Evolutionary conservation across 306 rosid genomes (phyloP).

Genomic region (Cucumis hystrix): DNA sequence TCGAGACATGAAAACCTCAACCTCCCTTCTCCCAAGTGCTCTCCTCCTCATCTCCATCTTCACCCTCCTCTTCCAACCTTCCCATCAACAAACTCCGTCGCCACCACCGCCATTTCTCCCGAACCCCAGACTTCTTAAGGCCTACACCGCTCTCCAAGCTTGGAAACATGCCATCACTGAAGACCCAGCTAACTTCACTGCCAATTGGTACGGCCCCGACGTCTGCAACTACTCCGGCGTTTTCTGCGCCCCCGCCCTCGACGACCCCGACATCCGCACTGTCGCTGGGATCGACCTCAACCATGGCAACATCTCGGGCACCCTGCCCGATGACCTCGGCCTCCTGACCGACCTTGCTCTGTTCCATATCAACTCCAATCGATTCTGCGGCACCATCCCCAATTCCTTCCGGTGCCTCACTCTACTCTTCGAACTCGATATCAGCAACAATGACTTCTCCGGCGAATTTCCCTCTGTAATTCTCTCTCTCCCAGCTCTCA

Average conservation of each 20-base stretch:
- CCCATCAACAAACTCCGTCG: constrained; percentile 20
- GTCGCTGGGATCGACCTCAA: constrained; percentile 89
- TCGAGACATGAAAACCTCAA: constrained; percentile 15
- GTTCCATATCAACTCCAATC: constrained; percentile 71
- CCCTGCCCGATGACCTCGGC: constrained; percentile 59
- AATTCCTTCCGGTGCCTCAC: constrained; percentile 18
- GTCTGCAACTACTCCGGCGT: constrained; percentile 85
- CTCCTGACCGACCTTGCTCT: constrained; percentile 58
- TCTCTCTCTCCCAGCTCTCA: constrained; percentile 32
- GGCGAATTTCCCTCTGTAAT: constrained; percentile 48
- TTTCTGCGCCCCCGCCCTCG: constrained; percentile 61
- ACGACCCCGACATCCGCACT: constrained; percentile 38
- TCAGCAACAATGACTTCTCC: constrained; percentile 64
- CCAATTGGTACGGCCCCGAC: constrained; percentile 51
- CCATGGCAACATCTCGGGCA: constrained; percentile 52
- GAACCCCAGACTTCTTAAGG: constrained; percentile 60
- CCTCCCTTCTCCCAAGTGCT: background rate
- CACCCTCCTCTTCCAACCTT: constrained; percentile 29
- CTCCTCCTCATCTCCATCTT: background rate
- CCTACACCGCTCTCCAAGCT: constrained; percentile 68
- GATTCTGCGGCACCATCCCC: constrained; percentile 60
- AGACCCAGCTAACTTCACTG: constrained; percentile 56
- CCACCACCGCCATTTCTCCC: constrained; percentile 11
- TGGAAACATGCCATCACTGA: constrained; percentile 61
- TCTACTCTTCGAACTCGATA: constrained; percentile 51